Base-by-base conservation (phyloP, 495 filamentous ascomycete genomes). In the Usnea hakonensis region DNA sequence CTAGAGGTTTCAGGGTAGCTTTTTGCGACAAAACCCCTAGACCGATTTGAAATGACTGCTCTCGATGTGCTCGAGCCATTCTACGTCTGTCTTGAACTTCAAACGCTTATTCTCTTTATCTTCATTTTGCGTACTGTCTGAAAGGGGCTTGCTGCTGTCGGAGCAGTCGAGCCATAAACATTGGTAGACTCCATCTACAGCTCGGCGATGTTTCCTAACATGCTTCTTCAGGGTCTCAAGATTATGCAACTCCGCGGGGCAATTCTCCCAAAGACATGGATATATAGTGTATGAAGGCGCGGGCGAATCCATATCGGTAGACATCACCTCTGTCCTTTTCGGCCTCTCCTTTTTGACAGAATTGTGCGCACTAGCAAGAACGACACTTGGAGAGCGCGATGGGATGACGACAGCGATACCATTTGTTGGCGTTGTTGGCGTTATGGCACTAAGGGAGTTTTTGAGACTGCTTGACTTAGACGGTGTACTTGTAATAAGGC, bases 221-320 rank as follows among this genome's bases (percentile, higher is more conserved):
- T 95, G 90, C 58, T 80, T 82, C 59, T 83, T 82, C 26, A 94
- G 76, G 1, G 85, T 85, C 3, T 85, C 81, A 37, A 90, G 69
- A 68, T 91, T 92, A 65, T 93, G 89, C 5, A 94, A 75, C 68
- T 90, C 81, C 0, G 85, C 83, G 7, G 77, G 76, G 67, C 90
- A 95, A 10, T 74, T 70, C 41, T 78, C 69, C 89, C 88, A 91
- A 38, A 74, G 66, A 69, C 89, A 92, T 41, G 77, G 72, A 71
- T 77, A 87, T 16, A 83, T 72, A 43, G 71, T 70, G 63, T 79
- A 81, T 2, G 70, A 44, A 5, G 70, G 65, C 19, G 57, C 40
- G 28, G 68, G 54, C 58, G 41, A 21, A 40, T 35, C 23, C 58
- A 41, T 40, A 61, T 14, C 28, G 37, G 28, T 58, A 48, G 60